These are phyloP conservation scores for Stagonosporopsis rhizophila DNA, from an alignment of 2,329 filamentous ascomycete genomes.

Conservation along the genomic window DNA sequence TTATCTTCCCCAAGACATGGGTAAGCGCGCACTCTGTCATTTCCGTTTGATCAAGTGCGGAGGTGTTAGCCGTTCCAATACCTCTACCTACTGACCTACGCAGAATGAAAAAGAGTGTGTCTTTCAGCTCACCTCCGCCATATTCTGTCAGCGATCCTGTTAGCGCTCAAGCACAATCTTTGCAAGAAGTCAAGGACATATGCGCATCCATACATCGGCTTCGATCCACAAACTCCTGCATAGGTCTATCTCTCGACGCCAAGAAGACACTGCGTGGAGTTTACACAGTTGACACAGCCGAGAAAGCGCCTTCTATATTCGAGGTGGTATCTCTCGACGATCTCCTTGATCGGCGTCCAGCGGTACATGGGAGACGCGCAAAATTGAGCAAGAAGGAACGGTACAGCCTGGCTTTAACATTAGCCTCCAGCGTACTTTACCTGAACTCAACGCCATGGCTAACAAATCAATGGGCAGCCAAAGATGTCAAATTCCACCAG, in stretches of 20 bases:
- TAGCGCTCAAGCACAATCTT: slow-evolving; percentile 9
- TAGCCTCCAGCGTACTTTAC: slow-evolving; percentile 47
- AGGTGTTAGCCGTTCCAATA: neutral
- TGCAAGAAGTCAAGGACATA: slow-evolving; percentile 46
- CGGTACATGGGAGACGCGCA: slow-evolving; percentile 32
- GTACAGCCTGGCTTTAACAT: slow-evolving; percentile 45
- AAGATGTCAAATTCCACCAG: slow-evolving; percentile 45
- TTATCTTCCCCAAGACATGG: slow-evolving; percentile 29
- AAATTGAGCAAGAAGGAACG: slow-evolving; percentile 47
- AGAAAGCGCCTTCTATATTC: slow-evolving; percentile 19
- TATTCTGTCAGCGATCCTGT: slow-evolving; percentile 39
- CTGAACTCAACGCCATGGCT: slow-evolving; percentile 49
- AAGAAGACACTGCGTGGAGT: slow-evolving; percentile 42
- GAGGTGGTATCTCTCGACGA: slow-evolving; percentile 43
- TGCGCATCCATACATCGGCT: slow-evolving; percentile 44
- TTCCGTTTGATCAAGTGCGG: neutral
- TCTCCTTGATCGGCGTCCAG: slow-evolving; percentile 36
- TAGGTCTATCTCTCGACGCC: slow-evolving; percentile 45
- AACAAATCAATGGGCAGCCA: slow-evolving; percentile 42
- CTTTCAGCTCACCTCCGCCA: slow-evolving; percentile 44
- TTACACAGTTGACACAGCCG: slow-evolving; percentile 29
- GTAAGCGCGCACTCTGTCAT: slow-evolving; percentile 11
- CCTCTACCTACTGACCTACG: slow-evolving; percentile 13
- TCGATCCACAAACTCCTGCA: slow-evolving; percentile 34
- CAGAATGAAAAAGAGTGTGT: slow-evolving; percentile 43